Percentiles rank a stretch among this genome's conserved stretches.
Conservation (phyloP, 495 filamentous ascomycete species). For the Aspergillus saccharolyticus region DNA sequence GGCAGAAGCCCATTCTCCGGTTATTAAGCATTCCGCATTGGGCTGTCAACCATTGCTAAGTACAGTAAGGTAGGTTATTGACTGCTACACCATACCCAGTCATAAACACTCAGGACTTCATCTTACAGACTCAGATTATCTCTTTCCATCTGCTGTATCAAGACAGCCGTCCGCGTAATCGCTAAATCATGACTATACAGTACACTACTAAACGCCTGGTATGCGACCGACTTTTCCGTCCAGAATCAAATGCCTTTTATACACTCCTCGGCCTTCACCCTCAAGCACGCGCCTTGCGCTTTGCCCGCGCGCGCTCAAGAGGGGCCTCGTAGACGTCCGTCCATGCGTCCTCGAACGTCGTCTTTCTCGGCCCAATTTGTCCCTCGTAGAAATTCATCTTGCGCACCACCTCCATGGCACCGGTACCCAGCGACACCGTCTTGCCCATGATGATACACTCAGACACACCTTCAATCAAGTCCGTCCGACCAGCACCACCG, state of each 20-base stretch:
- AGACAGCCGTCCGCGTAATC: not conserved
- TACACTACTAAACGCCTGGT: constrained; percentile 7
- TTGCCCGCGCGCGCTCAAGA: constrained; percentile 14
- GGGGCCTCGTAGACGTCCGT: constrained; percentile 34
- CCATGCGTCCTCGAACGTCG: constrained; percentile 76
- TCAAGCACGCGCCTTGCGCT: constrained; percentile 21
- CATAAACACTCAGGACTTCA: not conserved
- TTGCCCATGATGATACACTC: constrained; percentile 99
- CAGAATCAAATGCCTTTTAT: constrained; percentile 3
- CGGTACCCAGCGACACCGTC: constrained; percentile 83
- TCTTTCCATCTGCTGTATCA: not conserved
- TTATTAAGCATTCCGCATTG: no score
- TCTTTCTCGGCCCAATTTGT: constrained; percentile 57
- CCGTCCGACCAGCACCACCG: constrained; percentile 80
- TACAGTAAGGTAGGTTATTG: not conserved
- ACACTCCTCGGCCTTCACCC: not conserved
- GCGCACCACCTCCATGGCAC: constrained; percentile 82
- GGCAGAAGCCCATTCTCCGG: no score
- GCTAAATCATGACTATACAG: constrained; percentile 4
- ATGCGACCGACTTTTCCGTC: constrained; percentile 5
- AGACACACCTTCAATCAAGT: constrained; percentile 84
- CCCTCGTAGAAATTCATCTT: constrained; percentile 61
- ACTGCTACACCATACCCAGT: not conserved
- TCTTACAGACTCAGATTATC: not conserved
- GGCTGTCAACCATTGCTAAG: no score